Percentiles rank a stretch among this genome's conserved stretches.
Evolutionary conservation across 1,284 basidiomycete species (phyloP).

Genomic region (Rhodotorula glutinis): DNA sequence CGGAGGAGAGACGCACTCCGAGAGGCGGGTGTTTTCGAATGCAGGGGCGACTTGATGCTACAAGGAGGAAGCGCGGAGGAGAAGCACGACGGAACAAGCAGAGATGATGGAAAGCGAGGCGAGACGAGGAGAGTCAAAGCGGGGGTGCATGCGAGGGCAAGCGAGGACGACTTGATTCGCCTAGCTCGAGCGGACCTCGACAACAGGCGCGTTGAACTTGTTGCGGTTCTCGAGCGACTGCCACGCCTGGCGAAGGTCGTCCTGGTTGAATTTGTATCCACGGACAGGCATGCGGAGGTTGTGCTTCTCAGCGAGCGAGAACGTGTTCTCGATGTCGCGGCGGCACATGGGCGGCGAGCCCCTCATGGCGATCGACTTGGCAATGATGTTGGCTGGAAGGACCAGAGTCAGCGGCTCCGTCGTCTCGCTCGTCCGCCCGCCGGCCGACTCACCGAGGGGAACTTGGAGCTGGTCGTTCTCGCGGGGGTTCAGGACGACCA

Average conservation of each 20-base stretch:
- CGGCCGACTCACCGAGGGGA: slow-evolving; percentile 11
- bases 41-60: too few relatives aligned
- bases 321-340: background rate
- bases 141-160: too few relatives aligned
- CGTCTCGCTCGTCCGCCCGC: background rate
- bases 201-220: slow-evolving; percentile 8
- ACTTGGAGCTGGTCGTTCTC: slow-evolving; percentile 4
- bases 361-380: slow-evolving; percentile 12
- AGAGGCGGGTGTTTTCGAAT: too few relatives aligned
- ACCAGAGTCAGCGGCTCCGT: background rate
- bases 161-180: too few relatives aligned
- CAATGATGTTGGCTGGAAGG: slow-evolving; percentile 15
- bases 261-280: slow-evolving; percentile 5
- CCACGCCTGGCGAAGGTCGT: slow-evolving; percentile 10
- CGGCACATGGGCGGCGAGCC: background rate
- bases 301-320: slow-evolving; percentile 6
- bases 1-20: too few relatives aligned
- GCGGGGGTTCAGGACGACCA: slow-evolving; percentile 19
- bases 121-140: too few relatives aligned
- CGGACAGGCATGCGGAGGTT: background rate
- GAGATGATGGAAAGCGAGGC: too few relatives aligned
- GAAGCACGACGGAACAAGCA: too few relatives aligned
- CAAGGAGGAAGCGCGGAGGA: too few relatives aligned
- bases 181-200: background rate
- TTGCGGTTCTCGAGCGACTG: slow-evolving; percentile 5